phyloP scores from a whole-genome alignment of 2,329 filamentous ascomycete species.

The Trichoderma sp. region DNA sequence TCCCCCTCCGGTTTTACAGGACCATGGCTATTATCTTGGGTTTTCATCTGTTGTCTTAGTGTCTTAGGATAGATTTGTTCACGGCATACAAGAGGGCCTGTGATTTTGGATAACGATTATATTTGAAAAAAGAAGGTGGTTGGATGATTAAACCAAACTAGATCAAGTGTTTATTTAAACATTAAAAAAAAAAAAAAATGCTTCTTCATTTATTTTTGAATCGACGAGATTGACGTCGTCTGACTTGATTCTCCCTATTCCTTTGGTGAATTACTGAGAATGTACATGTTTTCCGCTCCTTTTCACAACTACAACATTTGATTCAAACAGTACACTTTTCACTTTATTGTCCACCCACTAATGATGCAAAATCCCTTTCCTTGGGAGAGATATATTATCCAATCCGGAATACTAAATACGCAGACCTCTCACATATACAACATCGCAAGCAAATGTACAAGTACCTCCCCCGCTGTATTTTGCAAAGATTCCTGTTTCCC shows the following conservation, averaged over 20 bases:
- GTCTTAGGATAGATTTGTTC: constrained; percentile 18
- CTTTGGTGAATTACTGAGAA: background rate
- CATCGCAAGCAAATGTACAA: background rate
- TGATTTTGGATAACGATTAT: constrained; percentile 14
- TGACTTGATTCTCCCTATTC: background rate
- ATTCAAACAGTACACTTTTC: background rate
- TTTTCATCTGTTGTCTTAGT: constrained; percentile 7
- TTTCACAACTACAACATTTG: accelerated
- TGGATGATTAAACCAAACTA: constrained; percentile 8
- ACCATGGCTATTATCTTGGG: background rate
- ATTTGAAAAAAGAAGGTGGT: constrained; percentile 6
- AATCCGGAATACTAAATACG: too few species aligned
- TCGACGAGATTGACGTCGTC: background rate
- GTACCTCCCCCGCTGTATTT: background rate
- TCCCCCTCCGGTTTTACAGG: background rate
- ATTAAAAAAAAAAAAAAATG: background rate
- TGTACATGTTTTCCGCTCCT: background rate
- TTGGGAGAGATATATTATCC: background rate
- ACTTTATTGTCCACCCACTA: background rate
- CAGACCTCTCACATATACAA: background rate
- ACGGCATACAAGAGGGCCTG: background rate
- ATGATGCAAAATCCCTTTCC: background rate
- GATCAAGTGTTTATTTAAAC: background rate
- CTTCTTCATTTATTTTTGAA: background rate
- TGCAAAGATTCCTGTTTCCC: background rate